These are phyloP conservation scores for Fusarium duplospermum DNA, from an alignment of 2,329 filamentous ascomycete genomes.

Conservation along the genomic window DNA sequence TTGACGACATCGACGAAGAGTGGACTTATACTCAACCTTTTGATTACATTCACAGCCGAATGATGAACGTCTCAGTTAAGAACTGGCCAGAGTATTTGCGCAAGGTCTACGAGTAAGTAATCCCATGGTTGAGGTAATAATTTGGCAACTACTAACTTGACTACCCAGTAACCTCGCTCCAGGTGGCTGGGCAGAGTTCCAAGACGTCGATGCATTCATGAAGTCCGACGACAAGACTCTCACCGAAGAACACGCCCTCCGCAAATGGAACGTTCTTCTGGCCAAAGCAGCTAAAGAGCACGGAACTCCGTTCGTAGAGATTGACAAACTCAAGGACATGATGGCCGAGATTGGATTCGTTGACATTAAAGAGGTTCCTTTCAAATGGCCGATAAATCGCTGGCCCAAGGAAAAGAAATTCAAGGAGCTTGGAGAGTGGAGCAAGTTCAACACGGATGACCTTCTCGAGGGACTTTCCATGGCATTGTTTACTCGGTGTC, in stretches of 20 bases:
- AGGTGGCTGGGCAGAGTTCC: neutral
- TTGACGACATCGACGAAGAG: neutral
- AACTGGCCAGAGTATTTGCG: neutral
- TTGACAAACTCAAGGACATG: neutral
- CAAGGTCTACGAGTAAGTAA: neutral
- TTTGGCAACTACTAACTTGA: neutral
- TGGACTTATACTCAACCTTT: neutral
- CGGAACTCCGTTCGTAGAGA: neutral
- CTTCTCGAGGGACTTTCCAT: neutral
- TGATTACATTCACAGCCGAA: neutral
- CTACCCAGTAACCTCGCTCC: neutral
- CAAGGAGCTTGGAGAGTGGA: neutral
- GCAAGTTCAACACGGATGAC: neutral
- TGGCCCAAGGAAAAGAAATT: neutral
- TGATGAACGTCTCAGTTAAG: neutral
- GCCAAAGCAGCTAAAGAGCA: neutral
- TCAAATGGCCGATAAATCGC: neutral
- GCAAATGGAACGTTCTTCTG: neutral
- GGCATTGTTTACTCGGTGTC: neutral
- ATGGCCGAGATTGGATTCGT: neutral
- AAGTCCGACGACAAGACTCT: neutral
- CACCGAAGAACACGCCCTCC: neutral
- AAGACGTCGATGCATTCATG: neutral
- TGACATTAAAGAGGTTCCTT: neutral
- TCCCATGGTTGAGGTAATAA: rapidly evolving